phyloP scores from a whole-genome alignment of 2,329 filamentous ascomycete genomes.

The Xylaria sp. region DNA sequence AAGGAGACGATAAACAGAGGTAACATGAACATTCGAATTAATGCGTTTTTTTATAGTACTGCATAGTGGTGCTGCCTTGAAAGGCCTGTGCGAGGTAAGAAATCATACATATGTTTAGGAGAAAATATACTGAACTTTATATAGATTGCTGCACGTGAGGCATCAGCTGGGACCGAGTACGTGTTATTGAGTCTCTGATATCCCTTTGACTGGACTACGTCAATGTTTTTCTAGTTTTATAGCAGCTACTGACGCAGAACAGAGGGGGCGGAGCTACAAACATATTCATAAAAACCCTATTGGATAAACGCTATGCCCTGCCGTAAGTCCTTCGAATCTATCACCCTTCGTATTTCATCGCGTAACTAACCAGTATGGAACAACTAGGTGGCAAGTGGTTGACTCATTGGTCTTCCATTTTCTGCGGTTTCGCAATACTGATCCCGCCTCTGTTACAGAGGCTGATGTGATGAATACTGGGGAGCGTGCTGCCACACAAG shows the following conservation, averaged over 20 bases:
- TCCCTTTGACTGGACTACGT: not conserved
- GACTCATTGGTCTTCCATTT: constrained; percentile 98
- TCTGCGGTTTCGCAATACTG: constrained; percentile 81
- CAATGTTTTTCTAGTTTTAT: not conserved
- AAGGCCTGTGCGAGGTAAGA: constrained; percentile 80
- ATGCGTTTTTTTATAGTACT: constrained; percentile 22
- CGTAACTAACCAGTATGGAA: constrained; percentile 3
- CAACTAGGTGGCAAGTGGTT: constrained; percentile 78
- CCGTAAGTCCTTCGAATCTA: constrained; percentile 78
- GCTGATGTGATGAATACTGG: constrained; percentile 64
- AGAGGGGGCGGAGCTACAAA: constrained; percentile 86
- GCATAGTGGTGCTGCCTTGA: constrained; percentile 85
- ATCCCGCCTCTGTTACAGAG: constrained; percentile 65
- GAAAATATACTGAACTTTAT: constrained; percentile 3
- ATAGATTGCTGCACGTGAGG: constrained; percentile 85
- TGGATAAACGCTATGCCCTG: constrained; percentile 97
- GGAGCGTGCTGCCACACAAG: constrained; percentile 61
- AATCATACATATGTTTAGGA: not conserved
- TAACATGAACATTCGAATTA: not conserved
- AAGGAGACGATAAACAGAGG: not conserved
- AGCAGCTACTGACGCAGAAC: not conserved
- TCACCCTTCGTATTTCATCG: not conserved
- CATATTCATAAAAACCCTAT: constrained; percentile 89
- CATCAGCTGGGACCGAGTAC: constrained; percentile 75
- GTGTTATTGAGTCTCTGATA: not conserved